Evolutionary conservation across 768 basidiomycete genomes (phyloP).

Genomic region (Mycena olivaceomarginata): DNA sequence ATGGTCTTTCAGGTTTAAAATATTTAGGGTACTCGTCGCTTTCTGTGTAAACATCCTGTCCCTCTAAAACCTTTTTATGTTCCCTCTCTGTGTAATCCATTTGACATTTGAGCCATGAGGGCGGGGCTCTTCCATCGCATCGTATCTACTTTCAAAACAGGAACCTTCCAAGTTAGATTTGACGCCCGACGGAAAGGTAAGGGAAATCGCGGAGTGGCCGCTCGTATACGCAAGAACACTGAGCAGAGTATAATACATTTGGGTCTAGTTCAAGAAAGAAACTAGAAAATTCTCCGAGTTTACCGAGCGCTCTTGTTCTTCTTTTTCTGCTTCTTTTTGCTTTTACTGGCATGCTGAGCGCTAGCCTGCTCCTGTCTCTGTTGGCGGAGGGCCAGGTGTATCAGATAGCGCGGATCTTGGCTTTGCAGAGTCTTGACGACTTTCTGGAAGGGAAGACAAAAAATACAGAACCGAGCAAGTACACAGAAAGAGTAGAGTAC

Average conservation of each 20-base stretch:
- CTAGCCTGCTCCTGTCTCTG: neutral
- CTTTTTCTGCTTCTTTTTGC: constrained; percentile 29
- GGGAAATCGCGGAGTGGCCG: too few species aligned
- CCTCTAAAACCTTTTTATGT: too few species aligned
- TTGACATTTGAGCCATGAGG: too few species aligned
- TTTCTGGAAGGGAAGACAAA: neutral
- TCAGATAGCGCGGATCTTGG: constrained; percentile 40
- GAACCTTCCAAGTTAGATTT: too few species aligned
- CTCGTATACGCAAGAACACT: neutral
- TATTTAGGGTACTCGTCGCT: too few species aligned
- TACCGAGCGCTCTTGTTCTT: constrained; percentile 35
- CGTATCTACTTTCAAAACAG: too few species aligned
- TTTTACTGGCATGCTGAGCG: neutral
- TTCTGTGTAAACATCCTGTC: too few species aligned
- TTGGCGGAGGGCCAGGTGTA: constrained; percentile 5
- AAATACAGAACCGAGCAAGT: neutral
- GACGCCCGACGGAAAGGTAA: too few species aligned
- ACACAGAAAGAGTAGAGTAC: constrained; percentile 7
- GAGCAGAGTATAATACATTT: neutral
- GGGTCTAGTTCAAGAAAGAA: neutral
- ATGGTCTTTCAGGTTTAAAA: too few species aligned
- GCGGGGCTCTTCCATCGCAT: too few species aligned
- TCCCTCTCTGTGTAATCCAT: too few species aligned
- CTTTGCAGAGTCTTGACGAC: constrained; percentile 22
- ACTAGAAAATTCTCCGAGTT: neutral